Evolutionary conservation across 108 stramenopile genomes (phyloP).

Genomic region (Nitzschia sp.): DNA sequence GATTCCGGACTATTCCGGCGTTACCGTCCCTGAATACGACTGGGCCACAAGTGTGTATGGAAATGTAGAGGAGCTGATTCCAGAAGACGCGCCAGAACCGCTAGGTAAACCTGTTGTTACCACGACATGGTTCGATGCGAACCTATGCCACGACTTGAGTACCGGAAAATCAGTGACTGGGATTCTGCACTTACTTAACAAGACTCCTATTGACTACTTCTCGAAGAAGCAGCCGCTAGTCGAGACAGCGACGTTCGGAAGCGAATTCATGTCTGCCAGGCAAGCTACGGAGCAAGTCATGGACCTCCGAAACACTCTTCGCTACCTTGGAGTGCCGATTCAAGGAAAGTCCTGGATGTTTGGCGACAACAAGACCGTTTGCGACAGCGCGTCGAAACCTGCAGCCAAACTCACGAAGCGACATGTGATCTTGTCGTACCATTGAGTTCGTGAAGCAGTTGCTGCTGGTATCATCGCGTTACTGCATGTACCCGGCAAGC

Average conservation of each 20-base stretch:
- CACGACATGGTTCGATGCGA: too few relatives aligned
- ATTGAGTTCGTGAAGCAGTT: conserved; percentile 15
- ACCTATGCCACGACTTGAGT: too few relatives aligned
- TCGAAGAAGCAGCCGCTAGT: too few relatives aligned
- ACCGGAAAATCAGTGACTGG: too few relatives aligned
- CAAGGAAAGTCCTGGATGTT: conserved; percentile 27
- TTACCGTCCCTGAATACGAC: not conserved
- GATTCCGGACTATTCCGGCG: conserved; percentile 14
- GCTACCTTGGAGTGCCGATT: conserved; percentile 49
- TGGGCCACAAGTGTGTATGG: too few relatives aligned
- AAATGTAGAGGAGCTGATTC: too few relatives aligned
- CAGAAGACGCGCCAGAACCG: too few relatives aligned
- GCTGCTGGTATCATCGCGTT: conserved; percentile 3
- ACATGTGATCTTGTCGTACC: not conserved
- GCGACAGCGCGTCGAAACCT: not conserved
- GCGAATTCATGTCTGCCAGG: not conserved
- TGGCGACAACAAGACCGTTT: conserved; percentile 33
- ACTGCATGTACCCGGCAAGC: not conserved
- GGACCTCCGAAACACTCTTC: conserved; percentile 37
- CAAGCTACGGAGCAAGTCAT: conserved; percentile 29
- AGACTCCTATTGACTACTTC: too few relatives aligned
- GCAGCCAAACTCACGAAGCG: not conserved
- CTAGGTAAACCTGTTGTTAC: too few relatives aligned
- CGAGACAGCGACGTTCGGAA: not conserved
- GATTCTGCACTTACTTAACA: too few relatives aligned